phyloP scores from a whole-genome alignment of 1,139 yeast genomes.

The Pichia sp. region DNA sequence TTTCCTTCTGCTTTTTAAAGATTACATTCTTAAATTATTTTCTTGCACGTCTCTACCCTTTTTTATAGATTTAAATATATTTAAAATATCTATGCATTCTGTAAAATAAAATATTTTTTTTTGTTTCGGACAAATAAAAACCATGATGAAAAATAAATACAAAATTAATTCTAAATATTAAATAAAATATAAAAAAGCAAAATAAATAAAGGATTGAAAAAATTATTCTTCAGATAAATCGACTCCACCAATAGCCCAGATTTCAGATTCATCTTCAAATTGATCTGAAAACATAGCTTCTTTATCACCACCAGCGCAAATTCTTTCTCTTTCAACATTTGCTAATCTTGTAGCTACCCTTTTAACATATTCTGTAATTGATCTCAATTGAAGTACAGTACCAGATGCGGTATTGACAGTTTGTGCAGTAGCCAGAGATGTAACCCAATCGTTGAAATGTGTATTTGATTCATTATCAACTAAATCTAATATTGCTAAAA shows the following conservation, averaged over 20 bases:
- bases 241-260: constrained; percentile 81
- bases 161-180: too few relatives aligned
- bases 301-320: constrained; percentile 86
- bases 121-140: too few relatives aligned
- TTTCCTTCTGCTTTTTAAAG: too few relatives aligned
- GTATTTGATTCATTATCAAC: constrained; percentile 62
- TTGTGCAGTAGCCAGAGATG: constrained; percentile 20
- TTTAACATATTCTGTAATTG: constrained; percentile 80
- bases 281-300: constrained; percentile 81
- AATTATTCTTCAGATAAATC: constrained; percentile 32
- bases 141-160: too few relatives aligned
- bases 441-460: constrained; percentile 58
- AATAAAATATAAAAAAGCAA: neutral
- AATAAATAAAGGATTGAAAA: neutral
- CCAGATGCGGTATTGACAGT: constrained; percentile 40
- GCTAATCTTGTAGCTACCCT: constrained; percentile 86
- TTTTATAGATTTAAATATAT: too few relatives aligned
- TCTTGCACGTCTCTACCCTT: too few relatives aligned
- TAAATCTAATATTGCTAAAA: constrained; percentile 61
- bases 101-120: too few relatives aligned
- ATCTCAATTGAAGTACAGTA: constrained; percentile 53
- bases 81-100: too few relatives aligned
- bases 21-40: too few relatives aligned
- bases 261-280: constrained; percentile 78
- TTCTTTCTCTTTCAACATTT: constrained; percentile 75